Evolutionary conservation across 352 stramenopile species (phyloP), one percentile per base, ranked within the genome.

Genomic region (Pythium aphanidermatum): DNA sequence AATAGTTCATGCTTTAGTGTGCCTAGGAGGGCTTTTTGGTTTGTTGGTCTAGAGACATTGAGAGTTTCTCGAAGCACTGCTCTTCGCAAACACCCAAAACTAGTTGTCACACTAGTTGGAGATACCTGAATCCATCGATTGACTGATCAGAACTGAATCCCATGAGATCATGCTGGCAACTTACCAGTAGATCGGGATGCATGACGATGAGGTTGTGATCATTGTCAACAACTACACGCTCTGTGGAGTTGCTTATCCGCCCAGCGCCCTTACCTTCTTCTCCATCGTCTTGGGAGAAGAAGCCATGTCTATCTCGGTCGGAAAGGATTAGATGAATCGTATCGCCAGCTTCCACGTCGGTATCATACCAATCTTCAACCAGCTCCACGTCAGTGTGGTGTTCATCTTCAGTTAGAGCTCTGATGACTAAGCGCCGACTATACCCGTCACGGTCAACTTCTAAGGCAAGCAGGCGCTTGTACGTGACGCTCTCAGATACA

Each of bases 1-100:
- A 93, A 93, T 3, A 93, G 45, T n/a, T 89, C 68, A 58, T 93
- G 81, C 52, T 93, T 93, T 16, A 93, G 53, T 13, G 66, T 93
- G 29, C 81, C 81, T 11, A 91, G 39, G 16, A 91, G 70, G 14
- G 76, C 81, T 21, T 82, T 83, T 10, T 66, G 37, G 20, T 74
- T 63, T n/a, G 70, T 86, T 7, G 72, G 59, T n/a, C 60, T 46
- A 19, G 43, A 80, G 5, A 92, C 71, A 24, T 66, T 70, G 11
- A 87, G 51, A 0, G 71, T 86, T 55, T 92, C 75, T 27, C 66
- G 52, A n/a, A 92, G 32, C 11, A 90, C 60, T 11, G 75, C 77
- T 23, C 74, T 67, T 16, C 81, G 69, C n/a, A 85, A 66, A 35
- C 81, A 92, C 5, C 57, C 47, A 32, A 89, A 79, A 52, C 75